Base-by-base conservation (phyloP, 768 basidiomycete genomes). In the Hygrophoropsis aurantiaca region DNA sequence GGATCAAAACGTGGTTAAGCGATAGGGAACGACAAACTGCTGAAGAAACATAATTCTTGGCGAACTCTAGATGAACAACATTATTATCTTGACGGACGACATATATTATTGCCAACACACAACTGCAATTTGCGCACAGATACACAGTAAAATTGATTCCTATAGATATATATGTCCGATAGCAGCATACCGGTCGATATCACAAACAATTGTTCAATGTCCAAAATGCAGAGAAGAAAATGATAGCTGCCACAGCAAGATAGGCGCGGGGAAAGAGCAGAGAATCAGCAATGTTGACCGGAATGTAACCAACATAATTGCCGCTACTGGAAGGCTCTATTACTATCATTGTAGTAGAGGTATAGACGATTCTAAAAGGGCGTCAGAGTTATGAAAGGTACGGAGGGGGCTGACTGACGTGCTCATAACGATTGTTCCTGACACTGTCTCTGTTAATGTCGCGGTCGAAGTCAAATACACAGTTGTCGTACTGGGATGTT, bases 1-100 rank as follows among this genome's bases (percentile, higher is more conserved):
- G 97, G 97, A 87, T 95, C 44, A 73, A 74, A 40, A 67, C 71
- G 23, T 99, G 95, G 94, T 51, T 47, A n/a, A 54, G 59, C 48
- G 61, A 75, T 42, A 53, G 58, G 46, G 47, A 43, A 0, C 30
- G 25, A 35, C 27, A 30, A 48, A 13, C 6, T 13, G 27, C 7
- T 13, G 27, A 13, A 13, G 27, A 30, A 30, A 30, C 27, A 30
- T 30, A 30, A 30, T n/a, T n/a, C n/a, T n/a, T n/a, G 13, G 27
- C 13, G 27, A 6, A 30, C 13, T 7, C 27, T 30, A 13, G 27
- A 30, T 30, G 6, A 30, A 7, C 6, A 30, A 30, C 27, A 7
- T 6, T 6, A 13, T 13, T 30, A 30, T 13, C 27, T 30, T 7
- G n/a, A n/a, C n/a, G n/a, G n/a, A n/a, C n/a, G n/a, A n/a, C n/a